Base-by-base conservation (phyloP, 805 yeast species). In the Pichia scutulata region DNA sequence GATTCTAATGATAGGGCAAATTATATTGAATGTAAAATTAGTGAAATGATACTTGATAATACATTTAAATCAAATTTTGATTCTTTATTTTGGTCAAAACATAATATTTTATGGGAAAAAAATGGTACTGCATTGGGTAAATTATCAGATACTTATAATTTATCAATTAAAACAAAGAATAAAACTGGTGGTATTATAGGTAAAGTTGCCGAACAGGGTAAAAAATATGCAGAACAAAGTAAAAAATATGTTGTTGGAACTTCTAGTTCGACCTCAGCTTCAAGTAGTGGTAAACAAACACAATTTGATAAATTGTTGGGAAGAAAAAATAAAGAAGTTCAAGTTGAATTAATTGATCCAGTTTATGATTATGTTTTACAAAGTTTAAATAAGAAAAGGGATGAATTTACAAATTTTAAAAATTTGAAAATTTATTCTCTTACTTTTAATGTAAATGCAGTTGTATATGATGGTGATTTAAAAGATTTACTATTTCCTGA, bases 381-480 rank as follows among this genome's bases (percentile, higher is more conserved):
- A 24, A 78, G 75, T 51, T 58, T 78, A 28, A 65, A 64, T 13
- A 70, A 68, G 49, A 60, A 73, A 22, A 53, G 73, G 4, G 58
- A 60, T 30, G 74, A 73, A 53, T 79, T 67, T 55, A 68, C 71
- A 10, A 69, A 70, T 7, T 60, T 59, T 33, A 69, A 67, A 49
- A 74, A 75, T 16, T 64, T 78, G 19, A 54, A 60, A 7, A 63
- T 78, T 6, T 78, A 67, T 63, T 67, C 80, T 0, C 72, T 77
- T 7, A 77, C 84, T 0, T 78, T 75, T 60, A 79, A 79, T 55
- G 80, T 78, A 33, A 78, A 78, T 62, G 83, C 80, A 0, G 65
- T 68, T n/a, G 56, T 66, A 36, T 67, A 62, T 49, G 72, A 73
- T 13, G 78, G 72, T 1, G 71, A 70, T 54, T 60, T 78, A 9